Base-by-base conservation (phyloP, 2,329 filamentous ascomycete genomes). In the Xylaria arbuscula region DNA sequence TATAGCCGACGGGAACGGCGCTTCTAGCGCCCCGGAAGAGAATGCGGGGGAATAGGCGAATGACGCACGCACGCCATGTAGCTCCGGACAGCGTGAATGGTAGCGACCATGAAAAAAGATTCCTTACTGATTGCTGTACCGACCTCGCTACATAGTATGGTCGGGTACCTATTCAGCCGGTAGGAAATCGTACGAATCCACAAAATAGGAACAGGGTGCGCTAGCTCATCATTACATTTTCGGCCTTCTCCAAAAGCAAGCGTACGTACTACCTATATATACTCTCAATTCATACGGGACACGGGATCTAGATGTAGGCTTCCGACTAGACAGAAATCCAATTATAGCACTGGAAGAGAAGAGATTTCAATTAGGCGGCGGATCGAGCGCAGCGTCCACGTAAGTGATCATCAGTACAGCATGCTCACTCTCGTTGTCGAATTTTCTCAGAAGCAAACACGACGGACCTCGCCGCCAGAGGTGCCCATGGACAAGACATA, bases 161-260 rank as follows among this genome's bases (percentile, higher is more conserved):
- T 45, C 9, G 38, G 51, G 45, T 54, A 53, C 15, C 55, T 55
- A 66, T 69, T 69, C 67, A 69, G 63, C 67, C 67, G 67, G 48
- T 8, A 66, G 63, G 48, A 5, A 66, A 24, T 48, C 32, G 47
- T n/a, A 42, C 36, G 19, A 65, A 65, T 6, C 50, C 50, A n/a
- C 50, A 42, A 24, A 56, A 28, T 38, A 38, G 48, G 42, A 45
- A 40, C 50, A 42, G 57, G 51, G 19, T 42, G 56, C 36, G 50
- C 22, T 51, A 17, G 58, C 32, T 51, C 24, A n/a, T 40, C 17
- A 7, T 53, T 8, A 17, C 45, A 45, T 64, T 55, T 64, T 17
- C 45, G 17, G 36, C 50, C 22, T 51, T 54, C 62, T 48, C 50
- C 61, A 57, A 66, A 36, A 65, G 56, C 19, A 61, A 47, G 40